phyloP scores from a whole-genome alignment of 2,329 filamentous ascomycete genomes.

The Thelonectria rubi region DNA sequence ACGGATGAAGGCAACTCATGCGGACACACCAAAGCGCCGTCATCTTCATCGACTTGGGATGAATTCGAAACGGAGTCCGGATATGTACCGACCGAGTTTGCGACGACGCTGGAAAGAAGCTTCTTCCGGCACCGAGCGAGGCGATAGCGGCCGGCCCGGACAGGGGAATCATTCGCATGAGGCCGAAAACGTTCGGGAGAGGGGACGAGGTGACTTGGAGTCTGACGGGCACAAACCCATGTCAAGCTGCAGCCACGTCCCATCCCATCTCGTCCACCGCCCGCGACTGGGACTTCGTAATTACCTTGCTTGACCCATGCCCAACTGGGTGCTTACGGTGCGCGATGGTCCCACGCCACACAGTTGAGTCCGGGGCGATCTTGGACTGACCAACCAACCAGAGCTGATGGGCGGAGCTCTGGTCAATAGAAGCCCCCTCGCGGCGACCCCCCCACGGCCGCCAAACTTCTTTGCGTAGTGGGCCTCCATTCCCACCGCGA shows the following conservation, averaged over 20 bases:
- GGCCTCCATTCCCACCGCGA: slow-evolving; percentile 43
- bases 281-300: slow-evolving; percentile 18
- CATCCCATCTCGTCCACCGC: not conserved
- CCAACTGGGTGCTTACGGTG: slow-evolving; percentile 36
- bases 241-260: too few species aligned
- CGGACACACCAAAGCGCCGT: not conserved
- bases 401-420: slow-evolving; percentile 26
- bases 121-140: slow-evolving; percentile 11
- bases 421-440: slow-evolving; percentile 29
- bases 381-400: slow-evolving; percentile 38
- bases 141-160: slow-evolving; percentile 3
- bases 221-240: slow-evolving; percentile 14
- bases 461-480: slow-evolving; percentile 44
- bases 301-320: slow-evolving; percentile 15
- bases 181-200: slow-evolving; percentile 19
- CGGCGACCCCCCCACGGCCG: slow-evolving; percentile 38
- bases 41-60: not conserved
- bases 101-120: slow-evolving; percentile 2
- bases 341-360: slow-evolving; percentile 38
- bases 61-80: too few species aligned
- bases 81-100: not conserved
- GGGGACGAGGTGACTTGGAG: not conserved
- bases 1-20: not conserved
- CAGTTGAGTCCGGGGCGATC: slow-evolving; percentile 41
- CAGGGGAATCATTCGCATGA: slow-evolving; percentile 4